Base-by-base conservation (phyloP, 2,329 filamentous ascomycete genomes). In the Pestalotiopsis sp. region DNA sequence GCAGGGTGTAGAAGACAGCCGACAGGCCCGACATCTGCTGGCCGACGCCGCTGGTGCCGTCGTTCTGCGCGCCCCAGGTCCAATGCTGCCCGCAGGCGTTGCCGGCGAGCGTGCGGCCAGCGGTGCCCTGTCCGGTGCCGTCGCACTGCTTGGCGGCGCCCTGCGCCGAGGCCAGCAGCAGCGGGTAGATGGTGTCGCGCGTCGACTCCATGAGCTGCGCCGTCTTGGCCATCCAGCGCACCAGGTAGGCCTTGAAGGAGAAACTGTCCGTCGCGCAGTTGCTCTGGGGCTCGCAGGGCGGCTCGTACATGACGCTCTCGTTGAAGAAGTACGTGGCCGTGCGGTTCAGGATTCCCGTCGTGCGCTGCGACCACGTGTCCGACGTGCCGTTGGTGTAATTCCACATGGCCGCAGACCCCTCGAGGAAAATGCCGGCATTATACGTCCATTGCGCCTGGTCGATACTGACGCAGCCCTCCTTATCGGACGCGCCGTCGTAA, bases 211-310 rank as follows among this genome's bases (percentile, higher is more conserved):
- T 80, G 56, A 80, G 63, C 69, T 78, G 75, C 24, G 75, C 74
- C 1, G 81, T 77, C 35, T 77, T 74, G 2, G 78, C 80, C 67
- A 83, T 73, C 78, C 82, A 87, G 62, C 86, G 84, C 30, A 82
- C 77, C 5, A 88, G 79, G 70, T 86, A 86, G 26, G 83, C 85
- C 75, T 89, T 89, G 82, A 85, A 89, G 52, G 82, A 82, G 64
- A 80, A 79, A 73, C 86, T 84, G 72, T 89, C 87, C 55, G 81
- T 78, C 74, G 84, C 84, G 78, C 87, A 89, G 64, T 74, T 72
- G 55, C 70, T 48, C 69, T 62, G 60, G 11, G 39, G 75, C 75
- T 89, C 87, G 77, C 87, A 89, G 10, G 83, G 79, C 59, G 76
- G 74, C 72, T 89, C 87, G 73, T 78, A 84, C 78, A 88, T 86